Percentiles rank a stretch among this genome's conserved stretches.
These are phyloP conservation scores for Rachicladosporium sp. DNA, from an alignment of 2,329 filamentous ascomycete species.

Conservation along the genomic window DNA sequence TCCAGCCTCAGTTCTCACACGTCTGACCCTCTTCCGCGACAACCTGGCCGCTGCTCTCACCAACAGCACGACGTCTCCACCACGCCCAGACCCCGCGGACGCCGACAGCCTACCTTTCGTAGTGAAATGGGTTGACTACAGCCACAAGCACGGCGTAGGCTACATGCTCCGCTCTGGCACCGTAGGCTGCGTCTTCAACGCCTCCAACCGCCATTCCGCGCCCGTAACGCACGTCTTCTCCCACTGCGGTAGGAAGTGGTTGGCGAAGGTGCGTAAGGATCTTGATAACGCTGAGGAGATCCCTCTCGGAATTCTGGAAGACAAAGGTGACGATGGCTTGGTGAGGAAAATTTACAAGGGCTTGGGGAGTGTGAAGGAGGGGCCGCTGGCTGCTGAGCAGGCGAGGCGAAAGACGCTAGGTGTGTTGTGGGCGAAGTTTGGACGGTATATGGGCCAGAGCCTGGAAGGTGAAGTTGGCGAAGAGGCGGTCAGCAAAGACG, in stretches of 20 bases:
- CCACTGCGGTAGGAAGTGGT: conserved; percentile 57
- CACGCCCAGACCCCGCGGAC: conserved; percentile 26
- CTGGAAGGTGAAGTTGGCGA: conserved; percentile 30
- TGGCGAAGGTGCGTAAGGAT: conserved; percentile 38
- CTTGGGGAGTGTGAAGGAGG: conserved; percentile 21
- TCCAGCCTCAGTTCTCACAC: conserved; percentile 32
- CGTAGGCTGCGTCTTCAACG: conserved; percentile 52
- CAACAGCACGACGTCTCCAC: conserved; percentile 17
- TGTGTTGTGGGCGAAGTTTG: conserved; percentile 56
- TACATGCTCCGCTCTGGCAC: conserved; percentile 75
- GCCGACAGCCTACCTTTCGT: conserved; percentile 44
- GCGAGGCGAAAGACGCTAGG: conserved; percentile 42
- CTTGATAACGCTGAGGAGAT: conserved; percentile 44
- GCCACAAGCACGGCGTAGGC: conserved; percentile 72
- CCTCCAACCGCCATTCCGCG: conserved; percentile 32
- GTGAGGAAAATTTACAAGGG: conserved; percentile 44
- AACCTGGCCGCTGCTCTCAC: conserved; percentile 34
- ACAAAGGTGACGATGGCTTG: conserved; percentile 52
- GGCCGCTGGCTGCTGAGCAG: conserved; percentile 17
- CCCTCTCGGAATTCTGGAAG: conserved; percentile 60
- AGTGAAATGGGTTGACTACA: conserved; percentile 78
- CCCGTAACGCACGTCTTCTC: conserved; percentile 63
- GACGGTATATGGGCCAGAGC: conserved; percentile 51
- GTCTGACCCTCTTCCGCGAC: conserved; percentile 32
- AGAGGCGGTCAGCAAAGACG: conserved; percentile 33